Evolutionary conservation across 2,329 filamentous ascomycete genomes (phyloP).

Genomic region (Pestalotiopsis sp.): DNA sequence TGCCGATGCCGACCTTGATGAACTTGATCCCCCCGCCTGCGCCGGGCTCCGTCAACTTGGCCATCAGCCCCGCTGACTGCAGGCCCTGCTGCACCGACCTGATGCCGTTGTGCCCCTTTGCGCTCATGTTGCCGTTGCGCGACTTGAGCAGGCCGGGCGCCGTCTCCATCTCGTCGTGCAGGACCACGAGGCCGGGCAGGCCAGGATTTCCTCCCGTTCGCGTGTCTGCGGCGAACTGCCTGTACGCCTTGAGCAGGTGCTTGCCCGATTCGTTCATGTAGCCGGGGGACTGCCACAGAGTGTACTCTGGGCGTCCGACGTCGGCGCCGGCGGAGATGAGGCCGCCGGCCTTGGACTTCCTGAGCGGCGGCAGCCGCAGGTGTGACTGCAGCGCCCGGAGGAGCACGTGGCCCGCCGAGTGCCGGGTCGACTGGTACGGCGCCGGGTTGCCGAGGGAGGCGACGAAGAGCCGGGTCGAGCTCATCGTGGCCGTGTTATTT

Average conservation of each 20-base stretch:
- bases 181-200: slow-evolving; percentile 13
- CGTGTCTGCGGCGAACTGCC: background rate
- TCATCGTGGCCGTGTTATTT: background rate
- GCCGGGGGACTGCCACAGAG: slow-evolving; percentile 13
- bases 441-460: slow-evolving; percentile 16
- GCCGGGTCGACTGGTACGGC: slow-evolving; percentile 3
- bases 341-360: slow-evolving; percentile 10
- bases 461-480: slow-evolving; percentile 9
- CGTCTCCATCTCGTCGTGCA: slow-evolving; percentile 17
- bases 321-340: slow-evolving; percentile 7
- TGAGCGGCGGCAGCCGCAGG: slow-evolving; percentile 3
- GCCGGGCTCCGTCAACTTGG: background rate
- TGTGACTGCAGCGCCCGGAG: slow-evolving; percentile 14
- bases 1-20: slow-evolving; percentile 14
- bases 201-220: background rate
- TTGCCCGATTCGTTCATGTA: slow-evolving; percentile 13
- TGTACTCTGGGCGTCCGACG: slow-evolving; percentile 2
- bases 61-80: slow-evolving; percentile 8
- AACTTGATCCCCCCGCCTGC: background rate
- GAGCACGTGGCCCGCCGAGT: slow-evolving; percentile 16
- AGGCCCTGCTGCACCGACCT: slow-evolving; percentile 16
- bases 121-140: slow-evolving; percentile 11
- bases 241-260: slow-evolving; percentile 13
- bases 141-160: slow-evolving; percentile 9
- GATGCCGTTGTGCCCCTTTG: slow-evolving; percentile 15